A percentile compares a stretch with the other conserved stretches of the same genome.
phyloP scores from a whole-genome alignment of 1,284 basidiomycete genomes.

The Sporisorium scitamineum region DNA sequence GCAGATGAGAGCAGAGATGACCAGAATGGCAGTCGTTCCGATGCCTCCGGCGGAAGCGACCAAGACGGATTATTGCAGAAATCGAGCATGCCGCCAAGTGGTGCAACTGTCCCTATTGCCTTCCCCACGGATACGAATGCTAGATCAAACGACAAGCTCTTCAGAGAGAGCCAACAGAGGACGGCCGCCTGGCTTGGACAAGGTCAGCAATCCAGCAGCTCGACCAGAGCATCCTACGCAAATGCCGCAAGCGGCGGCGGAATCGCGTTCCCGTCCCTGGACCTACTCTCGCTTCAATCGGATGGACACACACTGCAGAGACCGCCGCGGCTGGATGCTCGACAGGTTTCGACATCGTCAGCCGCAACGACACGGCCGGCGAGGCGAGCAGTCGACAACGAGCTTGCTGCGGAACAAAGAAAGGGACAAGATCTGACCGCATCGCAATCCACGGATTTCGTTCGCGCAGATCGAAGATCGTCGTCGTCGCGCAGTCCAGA shows the following conservation, averaged over 20 bases:
- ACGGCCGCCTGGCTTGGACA: constrained; percentile 44
- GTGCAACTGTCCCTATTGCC: neutral
- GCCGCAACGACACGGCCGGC: constrained; percentile 32
- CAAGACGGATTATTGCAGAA: neutral
- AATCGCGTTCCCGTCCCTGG: constrained; percentile 47
- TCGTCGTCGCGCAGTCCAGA: constrained; percentile 17
- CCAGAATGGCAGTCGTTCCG: neutral
- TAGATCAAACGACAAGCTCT: constrained; percentile 12
- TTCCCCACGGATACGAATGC: neutral
- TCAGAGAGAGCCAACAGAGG: constrained; percentile 29
- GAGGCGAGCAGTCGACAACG: constrained; percentile 3
- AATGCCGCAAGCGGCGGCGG: constrained; percentile 10
- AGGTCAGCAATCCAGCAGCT: constrained; percentile 2
- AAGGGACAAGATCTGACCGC: constrained; percentile 16
- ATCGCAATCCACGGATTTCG: neutral
- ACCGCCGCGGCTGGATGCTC: constrained; percentile 23
- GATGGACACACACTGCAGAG: constrained; percentile 22
- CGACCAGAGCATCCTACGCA: constrained; percentile 1
- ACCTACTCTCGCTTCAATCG: constrained; percentile 22
- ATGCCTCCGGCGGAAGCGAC: neutral
- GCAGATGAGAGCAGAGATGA: constrained; percentile 6
- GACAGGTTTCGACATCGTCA: constrained; percentile 42
- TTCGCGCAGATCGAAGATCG: neutral
- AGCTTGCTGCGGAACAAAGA: neutral
- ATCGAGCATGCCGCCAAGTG: neutral